phyloP scores from a whole-genome alignment of 2,329 filamentous ascomycete species.

The Rachicladosporium sp. region DNA sequence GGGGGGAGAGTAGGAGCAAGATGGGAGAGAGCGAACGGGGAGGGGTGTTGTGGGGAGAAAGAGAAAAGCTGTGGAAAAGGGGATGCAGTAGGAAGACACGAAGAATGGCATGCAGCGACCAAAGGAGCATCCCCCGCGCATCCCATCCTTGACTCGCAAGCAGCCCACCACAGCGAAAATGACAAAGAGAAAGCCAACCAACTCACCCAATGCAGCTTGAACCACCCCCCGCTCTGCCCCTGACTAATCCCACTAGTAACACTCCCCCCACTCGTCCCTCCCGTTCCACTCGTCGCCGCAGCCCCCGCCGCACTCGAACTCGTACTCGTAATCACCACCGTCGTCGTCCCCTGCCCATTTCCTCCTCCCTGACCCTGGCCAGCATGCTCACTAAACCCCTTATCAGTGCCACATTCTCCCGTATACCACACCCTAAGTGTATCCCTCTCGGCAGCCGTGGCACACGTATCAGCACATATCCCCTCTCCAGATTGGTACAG shows the following conservation, averaged over 20 bases:
- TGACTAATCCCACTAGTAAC: too few relatives aligned
- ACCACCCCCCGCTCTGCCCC: too few relatives aligned
- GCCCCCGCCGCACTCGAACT: slow-evolving; percentile 3
- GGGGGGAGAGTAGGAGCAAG: slow-evolving; percentile 5
- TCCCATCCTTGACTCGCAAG: neutral
- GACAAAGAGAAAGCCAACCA: neutral
- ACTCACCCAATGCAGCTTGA: slow-evolving; percentile 3
- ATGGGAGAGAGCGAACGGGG: slow-evolving; percentile 34
- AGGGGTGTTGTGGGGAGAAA: slow-evolving; percentile 3
- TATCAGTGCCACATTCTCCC: slow-evolving; percentile 45
- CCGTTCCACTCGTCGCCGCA: slow-evolving; percentile 7
- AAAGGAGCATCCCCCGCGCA: neutral
- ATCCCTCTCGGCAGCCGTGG: slow-evolving; percentile 36
- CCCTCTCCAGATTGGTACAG: slow-evolving; percentile 38
- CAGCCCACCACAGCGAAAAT: too few relatives aligned
- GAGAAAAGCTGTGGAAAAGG: slow-evolving; percentile 1
- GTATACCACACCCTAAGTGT: slow-evolving; percentile 61
- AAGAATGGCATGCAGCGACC: neutral
- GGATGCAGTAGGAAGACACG: neutral
- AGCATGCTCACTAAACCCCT: slow-evolving; percentile 23
- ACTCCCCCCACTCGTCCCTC: slow-evolving; percentile 10
- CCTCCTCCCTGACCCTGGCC: slow-evolving; percentile 5
- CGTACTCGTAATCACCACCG: slow-evolving; percentile 2
- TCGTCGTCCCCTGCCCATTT: slow-evolving; percentile 1
- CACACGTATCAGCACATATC: slow-evolving; percentile 46